Conservation (phyloP, 345 rosid genomes). For the Lepidium africanum region DNA sequence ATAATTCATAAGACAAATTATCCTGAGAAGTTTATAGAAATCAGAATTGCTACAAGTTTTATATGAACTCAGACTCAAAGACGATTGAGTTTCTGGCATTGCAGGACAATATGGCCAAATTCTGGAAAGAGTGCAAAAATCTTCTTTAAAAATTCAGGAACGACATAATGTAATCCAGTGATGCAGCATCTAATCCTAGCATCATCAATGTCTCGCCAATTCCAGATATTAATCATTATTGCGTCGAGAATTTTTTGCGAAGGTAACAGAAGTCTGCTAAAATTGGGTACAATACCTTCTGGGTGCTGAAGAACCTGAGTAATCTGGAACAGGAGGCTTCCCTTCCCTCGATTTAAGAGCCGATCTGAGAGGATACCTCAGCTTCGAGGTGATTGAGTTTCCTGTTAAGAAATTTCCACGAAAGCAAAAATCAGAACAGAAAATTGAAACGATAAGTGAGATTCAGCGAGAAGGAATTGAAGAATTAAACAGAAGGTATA, state of each 20-base stretch:
- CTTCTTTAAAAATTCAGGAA: background rate
- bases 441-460: background rate
- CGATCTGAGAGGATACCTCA: constrained; percentile 78
- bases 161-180: background rate
- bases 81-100: background rate
- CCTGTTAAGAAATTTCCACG: background rate
- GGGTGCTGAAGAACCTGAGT: constrained; percentile 32
- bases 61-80: background rate
- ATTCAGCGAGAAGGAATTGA: background rate
- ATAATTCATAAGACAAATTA: background rate
- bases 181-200: background rate
- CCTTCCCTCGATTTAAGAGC: constrained; percentile 53
- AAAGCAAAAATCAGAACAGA: background rate
- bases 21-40: background rate
- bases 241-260: background rate
- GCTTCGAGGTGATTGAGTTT: constrained; percentile 49
- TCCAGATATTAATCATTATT: background rate
- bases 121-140: background rate
- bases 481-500: background rate
- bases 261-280: background rate
- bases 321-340: constrained; percentile 41
- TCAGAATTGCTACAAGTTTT: background rate
- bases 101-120: background rate
- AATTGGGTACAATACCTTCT: background rate
- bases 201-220: background rate